phyloP scores from a whole-genome alignment of 2,329 filamentous ascomycete species.

The Dryadomyces quercus-mongolicae region DNA sequence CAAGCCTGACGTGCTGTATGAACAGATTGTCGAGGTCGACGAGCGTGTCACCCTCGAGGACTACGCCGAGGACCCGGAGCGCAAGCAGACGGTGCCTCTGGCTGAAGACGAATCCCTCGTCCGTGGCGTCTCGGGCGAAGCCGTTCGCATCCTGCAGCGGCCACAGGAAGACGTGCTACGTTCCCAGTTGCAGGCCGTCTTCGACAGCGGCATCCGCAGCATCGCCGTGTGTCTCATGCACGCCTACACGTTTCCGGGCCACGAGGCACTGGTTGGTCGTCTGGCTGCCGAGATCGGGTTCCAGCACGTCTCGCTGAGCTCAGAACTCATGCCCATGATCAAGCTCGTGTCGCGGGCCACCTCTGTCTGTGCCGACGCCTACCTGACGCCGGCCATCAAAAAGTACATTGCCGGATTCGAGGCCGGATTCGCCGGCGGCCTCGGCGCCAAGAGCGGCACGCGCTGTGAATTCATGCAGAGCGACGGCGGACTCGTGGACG shows the following conservation, averaged over 20 bases:
- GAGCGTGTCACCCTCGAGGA: constrained; percentile 9
- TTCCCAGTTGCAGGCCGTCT: constrained; percentile 45
- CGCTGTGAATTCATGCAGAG: constrained; percentile 65
- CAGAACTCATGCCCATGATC: constrained; percentile 41
- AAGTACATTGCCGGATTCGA: constrained; percentile 59
- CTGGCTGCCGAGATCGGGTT: constrained; percentile 22
- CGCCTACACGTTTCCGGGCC: constrained; percentile 10
- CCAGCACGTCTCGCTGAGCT: neutral
- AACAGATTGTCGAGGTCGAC: constrained; percentile 6
- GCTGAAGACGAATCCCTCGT: constrained; percentile 18
- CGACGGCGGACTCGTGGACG: constrained; percentile 30
- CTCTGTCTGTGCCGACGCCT: constrained; percentile 63
- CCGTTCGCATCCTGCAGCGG: constrained; percentile 42
- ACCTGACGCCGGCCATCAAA: constrained; percentile 58
- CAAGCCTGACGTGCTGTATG: constrained; percentile 6
- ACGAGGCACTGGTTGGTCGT: constrained; percentile 8
- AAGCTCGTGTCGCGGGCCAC: constrained; percentile 59
- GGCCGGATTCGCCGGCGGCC: constrained; percentile 51
- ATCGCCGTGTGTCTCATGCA: constrained; percentile 24
- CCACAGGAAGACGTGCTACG: constrained; percentile 44
- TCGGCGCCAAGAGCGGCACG: constrained; percentile 31
- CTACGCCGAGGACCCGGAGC: constrained; percentile 3
- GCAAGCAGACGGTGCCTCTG: constrained; percentile 16
- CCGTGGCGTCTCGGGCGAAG: constrained; percentile 54
- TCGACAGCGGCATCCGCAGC: constrained; percentile 40